Base-by-base conservation (phyloP, 2,329 filamentous ascomycete genomes). In the Aspergillus phoenicis region DNA sequence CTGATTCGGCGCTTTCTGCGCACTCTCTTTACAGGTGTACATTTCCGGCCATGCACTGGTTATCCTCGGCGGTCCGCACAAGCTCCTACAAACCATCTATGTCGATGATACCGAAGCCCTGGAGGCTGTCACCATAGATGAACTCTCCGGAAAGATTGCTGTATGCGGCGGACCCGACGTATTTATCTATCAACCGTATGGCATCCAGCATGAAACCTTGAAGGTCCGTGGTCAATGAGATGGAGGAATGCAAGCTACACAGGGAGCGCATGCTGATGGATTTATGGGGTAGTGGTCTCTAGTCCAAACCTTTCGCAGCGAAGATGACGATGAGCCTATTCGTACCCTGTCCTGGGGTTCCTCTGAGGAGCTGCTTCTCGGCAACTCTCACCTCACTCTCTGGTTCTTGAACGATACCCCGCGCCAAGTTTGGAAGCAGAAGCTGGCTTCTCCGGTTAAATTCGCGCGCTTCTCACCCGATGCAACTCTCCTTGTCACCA, bases 61-160 rank as follows among this genome's bases (percentile, higher is more conserved):
- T 57, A 89, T 99, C 70, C 87, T 98, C 68, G 85, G 87, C 71
- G 89, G 87, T 54, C 85, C 91, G 56, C 83, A 89, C 63, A 85
- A 85, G 58, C 86, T 97, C 64, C 78, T 97, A 36, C 95, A 99
- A 77, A 97, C 93, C 4, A 89, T 96, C 67, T 96, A 97, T 79
- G 88, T 95, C 71, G 90, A 96, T 71, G 87, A 91, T 66, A 81
- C 83, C 45, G 76, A 81, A 15, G 82, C 87, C 24, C 83, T 98
- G 28, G 85, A 92, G 65, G 90, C 92, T 28, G 86, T 98, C 65
- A 85, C 87, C 30, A 85, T 98, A 64, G 91, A 98, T 71, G 90
- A 96, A 73, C 80, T 82, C 17, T 89, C 90, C 8, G 95, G 93
- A 52, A 96, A 91, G 81, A 91, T 98, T 75, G 91, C 92, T 43